These are phyloP conservation scores for Hanseniaspora sp. DNA, from an alignment of 1,139 yeast species.

Conservation along the genomic window DNA sequence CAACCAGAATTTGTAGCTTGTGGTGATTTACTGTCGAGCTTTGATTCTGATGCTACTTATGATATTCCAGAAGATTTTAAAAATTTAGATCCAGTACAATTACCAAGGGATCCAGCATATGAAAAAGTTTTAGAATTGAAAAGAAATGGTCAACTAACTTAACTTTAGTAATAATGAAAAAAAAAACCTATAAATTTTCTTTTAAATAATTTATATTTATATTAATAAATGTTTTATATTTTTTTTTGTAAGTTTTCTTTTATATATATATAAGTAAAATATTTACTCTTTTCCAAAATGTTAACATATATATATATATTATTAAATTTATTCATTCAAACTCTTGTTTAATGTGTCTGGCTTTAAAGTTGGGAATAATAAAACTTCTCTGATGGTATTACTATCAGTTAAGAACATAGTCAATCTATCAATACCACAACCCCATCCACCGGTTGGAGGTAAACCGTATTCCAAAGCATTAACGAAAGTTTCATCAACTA, in stretches of 20 bases:
- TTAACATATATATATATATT: no score
- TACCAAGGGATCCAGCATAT: constrained; percentile 95
- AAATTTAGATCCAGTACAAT: constrained; percentile 78
- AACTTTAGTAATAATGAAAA: no score
- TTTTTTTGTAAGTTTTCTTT: no score
- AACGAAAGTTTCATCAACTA: constrained; percentile 92
- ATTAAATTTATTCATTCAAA: constrained; percentile 24
- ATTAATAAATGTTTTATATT: no score
- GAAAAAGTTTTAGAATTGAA: constrained; percentile 81
- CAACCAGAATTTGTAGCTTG: constrained; percentile 58
- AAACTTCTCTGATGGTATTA: constrained; percentile 93
- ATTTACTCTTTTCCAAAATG: no score
- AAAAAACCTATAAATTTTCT: no score
- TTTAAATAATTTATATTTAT: no score
- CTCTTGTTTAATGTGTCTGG: constrained; percentile 51
- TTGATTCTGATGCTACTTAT: constrained; percentile 93
- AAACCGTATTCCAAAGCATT: constrained; percentile 96
- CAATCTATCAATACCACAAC: constrained; percentile 96
- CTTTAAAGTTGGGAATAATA: constrained; percentile 96
- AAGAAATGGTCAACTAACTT: constrained; percentile 49
- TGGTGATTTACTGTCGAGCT: constrained; percentile 66
- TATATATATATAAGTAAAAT: no score
- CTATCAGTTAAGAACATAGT: constrained; percentile 97
- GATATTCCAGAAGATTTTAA: constrained; percentile 36
- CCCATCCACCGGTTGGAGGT: constrained; percentile 99